Evolutionary conservation across 306 rosid species (phyloP).

Genomic region (Inga leiocalycina): DNA sequence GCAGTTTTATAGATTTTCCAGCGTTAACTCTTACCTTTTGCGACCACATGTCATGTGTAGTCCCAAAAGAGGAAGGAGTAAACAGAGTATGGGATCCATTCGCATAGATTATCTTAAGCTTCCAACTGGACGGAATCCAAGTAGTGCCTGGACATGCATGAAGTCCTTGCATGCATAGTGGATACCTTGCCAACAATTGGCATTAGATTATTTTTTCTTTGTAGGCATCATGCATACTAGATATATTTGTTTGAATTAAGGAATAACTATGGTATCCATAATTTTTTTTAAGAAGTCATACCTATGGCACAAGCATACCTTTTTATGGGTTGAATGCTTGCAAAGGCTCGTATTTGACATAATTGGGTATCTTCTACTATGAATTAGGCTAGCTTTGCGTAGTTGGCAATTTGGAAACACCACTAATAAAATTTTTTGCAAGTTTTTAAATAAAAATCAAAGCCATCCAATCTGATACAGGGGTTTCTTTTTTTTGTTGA

Average conservation of each 20-base stretch:
- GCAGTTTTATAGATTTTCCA: conserved; percentile 9
- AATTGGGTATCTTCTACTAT: background rate
- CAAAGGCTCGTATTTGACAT: background rate
- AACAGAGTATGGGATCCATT: background rate
- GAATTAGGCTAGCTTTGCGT: background rate
- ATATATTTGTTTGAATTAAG: background rate
- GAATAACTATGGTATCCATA: background rate
- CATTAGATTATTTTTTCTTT: background rate
- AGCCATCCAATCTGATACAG: background rate
- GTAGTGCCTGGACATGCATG: background rate
- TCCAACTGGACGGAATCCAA: background rate
- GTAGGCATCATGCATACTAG: background rate
- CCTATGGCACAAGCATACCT: background rate
- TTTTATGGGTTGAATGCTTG: background rate
- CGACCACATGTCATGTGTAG: conserved; percentile 8
- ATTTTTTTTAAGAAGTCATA: background rate
- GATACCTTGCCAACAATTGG: background rate
- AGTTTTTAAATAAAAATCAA: background rate
- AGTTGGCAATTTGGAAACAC: background rate
- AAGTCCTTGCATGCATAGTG: background rate
- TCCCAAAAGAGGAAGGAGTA: background rate
- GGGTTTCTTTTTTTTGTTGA: conserved; percentile 11
- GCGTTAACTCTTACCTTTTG: conserved; percentile 18
- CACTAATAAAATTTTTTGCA: background rate
- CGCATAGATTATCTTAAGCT: background rate